A percentile compares a stretch with the other conserved stretches of the same genome.
Conservation (phyloP, 768 basidiomycete genomes). For the Lactarius indigo region DNA sequence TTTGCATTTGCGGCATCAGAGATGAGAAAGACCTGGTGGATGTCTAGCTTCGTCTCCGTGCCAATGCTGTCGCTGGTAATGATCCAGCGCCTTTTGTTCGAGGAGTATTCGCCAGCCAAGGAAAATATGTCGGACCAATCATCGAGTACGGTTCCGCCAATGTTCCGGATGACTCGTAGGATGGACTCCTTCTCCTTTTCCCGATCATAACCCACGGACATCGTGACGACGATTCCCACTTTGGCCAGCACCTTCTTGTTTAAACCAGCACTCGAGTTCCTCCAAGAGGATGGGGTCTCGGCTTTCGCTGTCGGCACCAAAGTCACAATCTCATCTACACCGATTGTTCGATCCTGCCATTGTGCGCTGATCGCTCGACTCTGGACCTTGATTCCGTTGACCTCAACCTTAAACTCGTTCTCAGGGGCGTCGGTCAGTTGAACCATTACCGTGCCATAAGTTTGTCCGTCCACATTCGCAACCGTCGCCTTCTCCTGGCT, state of each 20-base stretch:
- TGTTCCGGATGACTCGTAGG: conserved; percentile 41
- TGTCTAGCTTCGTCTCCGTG: conserved; percentile 41
- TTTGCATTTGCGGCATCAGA: conserved; percentile 66
- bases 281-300: conserved; percentile 49
- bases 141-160: conserved; percentile 58
- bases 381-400: conserved; percentile 47
- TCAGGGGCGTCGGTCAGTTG: conserved; percentile 31
- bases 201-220: conserved; percentile 38
- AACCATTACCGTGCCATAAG: conserved; percentile 22
- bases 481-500: conserved; percentile 31
- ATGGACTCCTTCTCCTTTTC: conserved; percentile 43
- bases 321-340: conserved; percentile 42
- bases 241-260: conserved; percentile 35
- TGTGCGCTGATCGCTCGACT: conserved; percentile 45
- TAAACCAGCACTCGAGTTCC: conserved; percentile 39
- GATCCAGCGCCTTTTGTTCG: conserved; percentile 50
- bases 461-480: conserved; percentile 34
- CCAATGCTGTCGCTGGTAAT: conserved; percentile 46
- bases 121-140: conserved; percentile 56
- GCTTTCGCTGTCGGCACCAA: conserved; percentile 36
- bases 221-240: conserved; percentile 59
- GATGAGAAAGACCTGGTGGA: conserved; percentile 60
- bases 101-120: conserved; percentile 50
- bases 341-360: conserved; percentile 55
- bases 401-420: conserved; percentile 38